A percentile compares a stretch with the other conserved stretches of the same genome.
Evolutionary conservation across 352 stramenopile species (phyloP).

Genomic region (Pythium plurisporium): DNA sequence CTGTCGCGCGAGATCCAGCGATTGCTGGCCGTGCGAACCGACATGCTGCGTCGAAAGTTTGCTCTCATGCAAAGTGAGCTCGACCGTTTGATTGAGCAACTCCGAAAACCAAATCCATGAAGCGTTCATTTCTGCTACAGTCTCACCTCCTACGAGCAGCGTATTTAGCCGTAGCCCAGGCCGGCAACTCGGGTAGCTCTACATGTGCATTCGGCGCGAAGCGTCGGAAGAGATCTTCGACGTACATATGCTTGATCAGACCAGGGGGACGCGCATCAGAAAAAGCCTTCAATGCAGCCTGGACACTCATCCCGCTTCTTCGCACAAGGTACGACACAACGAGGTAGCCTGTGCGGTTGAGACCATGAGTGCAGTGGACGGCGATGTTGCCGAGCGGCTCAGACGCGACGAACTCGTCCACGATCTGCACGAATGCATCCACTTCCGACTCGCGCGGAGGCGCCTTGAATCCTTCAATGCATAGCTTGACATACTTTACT

Average conservation of each 20-base stretch:
- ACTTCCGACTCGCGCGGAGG: conserved; percentile 50
- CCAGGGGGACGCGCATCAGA: conserved; percentile 51
- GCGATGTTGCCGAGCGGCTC: conserved; percentile 44
- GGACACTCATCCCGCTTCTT: conserved; percentile 38
- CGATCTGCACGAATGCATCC: conserved; percentile 51
- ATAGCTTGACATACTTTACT: conserved; percentile 74
- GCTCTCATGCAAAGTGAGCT: conserved; percentile 37
- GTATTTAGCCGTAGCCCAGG: conserved; percentile 70
- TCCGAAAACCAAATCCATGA: neutral
- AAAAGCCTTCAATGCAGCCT: conserved; percentile 65
- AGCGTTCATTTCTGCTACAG: neutral
- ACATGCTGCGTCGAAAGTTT: conserved; percentile 23
- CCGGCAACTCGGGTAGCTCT: conserved; percentile 47
- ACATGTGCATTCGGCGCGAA: conserved; percentile 40
- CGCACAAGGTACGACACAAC: conserved; percentile 73
- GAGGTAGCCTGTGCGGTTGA: conserved; percentile 78
- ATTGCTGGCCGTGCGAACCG: conserved; percentile 29
- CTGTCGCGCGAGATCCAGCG: conserved; percentile 50
- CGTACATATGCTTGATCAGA: conserved; percentile 83
- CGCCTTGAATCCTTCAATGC: conserved; percentile 65
- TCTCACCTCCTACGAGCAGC: conserved; percentile 23
- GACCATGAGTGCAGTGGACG: conserved; percentile 75
- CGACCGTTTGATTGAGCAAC: conserved; percentile 13
- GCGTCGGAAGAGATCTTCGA: conserved; percentile 60
- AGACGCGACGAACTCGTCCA: conserved; percentile 51